Evolutionary conservation across 805 yeast genomes (phyloP).

Genomic region (Kodamaea nitidulidarum): DNA sequence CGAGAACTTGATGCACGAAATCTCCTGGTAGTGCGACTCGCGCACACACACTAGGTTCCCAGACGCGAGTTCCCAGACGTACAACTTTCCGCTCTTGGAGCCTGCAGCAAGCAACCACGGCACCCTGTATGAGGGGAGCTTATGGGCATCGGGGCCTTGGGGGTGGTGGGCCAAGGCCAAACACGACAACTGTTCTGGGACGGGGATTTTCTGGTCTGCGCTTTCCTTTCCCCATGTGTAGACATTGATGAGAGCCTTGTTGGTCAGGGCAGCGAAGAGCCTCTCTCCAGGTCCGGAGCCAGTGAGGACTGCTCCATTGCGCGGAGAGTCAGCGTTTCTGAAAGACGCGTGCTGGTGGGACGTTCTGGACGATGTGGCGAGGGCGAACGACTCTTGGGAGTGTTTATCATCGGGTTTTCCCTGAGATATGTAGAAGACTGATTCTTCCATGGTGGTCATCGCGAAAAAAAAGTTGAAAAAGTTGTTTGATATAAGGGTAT

Average conservation of each 20-base stretch:
- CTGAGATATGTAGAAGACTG: conserved; percentile 43
- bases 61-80: conserved; percentile 79
- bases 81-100: conserved; percentile 68
- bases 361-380: conserved; percentile 42
- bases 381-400: conserved; percentile 40
- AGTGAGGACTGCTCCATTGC: conserved; percentile 44
- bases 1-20: conserved; percentile 56
- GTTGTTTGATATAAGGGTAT: no score
- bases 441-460: conserved; percentile 43
- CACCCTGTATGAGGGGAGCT: conserved; percentile 40
- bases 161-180: conserved; percentile 43
- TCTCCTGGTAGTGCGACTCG: conserved; percentile 81
- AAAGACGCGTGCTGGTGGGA: conserved; percentile 47
- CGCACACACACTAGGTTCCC: conserved; percentile 70
- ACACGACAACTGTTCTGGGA: conserved; percentile 74
- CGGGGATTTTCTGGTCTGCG: conserved; percentile 73
- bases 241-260: conserved; percentile 70
- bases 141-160: conserved; percentile 12
- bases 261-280: conserved; percentile 60
- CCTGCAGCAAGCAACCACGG: conserved; percentile 75
- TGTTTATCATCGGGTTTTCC: conserved; percentile 44
- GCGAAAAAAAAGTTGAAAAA: background rate
- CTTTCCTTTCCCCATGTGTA: conserved; percentile 70
- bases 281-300: conserved; percentile 47
- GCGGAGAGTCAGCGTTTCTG: conserved; percentile 48